phyloP scores from a whole-genome alignment of 805 yeast species.

The Barnettozyma sp. region DNA sequence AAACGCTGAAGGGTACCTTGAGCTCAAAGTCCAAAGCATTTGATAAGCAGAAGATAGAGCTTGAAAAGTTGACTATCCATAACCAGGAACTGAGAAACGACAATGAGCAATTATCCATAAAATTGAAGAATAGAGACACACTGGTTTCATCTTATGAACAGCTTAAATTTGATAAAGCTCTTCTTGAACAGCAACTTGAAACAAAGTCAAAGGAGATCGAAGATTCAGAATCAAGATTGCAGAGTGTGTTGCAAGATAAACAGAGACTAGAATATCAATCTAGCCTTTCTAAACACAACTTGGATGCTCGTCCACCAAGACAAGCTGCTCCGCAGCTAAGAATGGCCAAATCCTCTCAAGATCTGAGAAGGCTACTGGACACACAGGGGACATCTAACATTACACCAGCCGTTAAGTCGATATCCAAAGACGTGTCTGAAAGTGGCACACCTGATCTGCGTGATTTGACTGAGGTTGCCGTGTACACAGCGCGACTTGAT shows the following conservation, averaged over 20 bases:
- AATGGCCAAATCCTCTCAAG: conserved; percentile 7
- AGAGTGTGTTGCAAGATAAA: conserved; percentile 5
- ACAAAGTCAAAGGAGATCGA: conserved; percentile 5
- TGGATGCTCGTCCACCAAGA: conserved; percentile 1
- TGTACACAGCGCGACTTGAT: conserved; percentile 18
- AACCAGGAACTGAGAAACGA: conserved; percentile 6
- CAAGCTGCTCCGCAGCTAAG: conserved; percentile 1
- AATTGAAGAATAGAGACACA: neutral
- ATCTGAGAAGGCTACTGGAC: conserved; percentile 3
- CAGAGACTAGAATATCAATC: conserved; percentile 5
- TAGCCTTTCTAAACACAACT: neutral
- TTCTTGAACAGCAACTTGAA: conserved; percentile 5
- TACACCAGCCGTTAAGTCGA: neutral
- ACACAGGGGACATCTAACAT: neutral
- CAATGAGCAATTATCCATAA: conserved; percentile 4
- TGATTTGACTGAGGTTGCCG: conserved; percentile 23
- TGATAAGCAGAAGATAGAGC: conserved; percentile 2
- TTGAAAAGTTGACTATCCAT: conserved; percentile 4
- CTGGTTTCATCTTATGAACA: conserved; percentile 3
- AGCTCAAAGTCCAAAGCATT: conserved; percentile 1
- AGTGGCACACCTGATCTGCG: conserved; percentile 27
- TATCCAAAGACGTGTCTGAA: conserved; percentile 6
- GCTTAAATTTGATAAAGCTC: conserved; percentile 2
- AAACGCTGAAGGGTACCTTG: conserved; percentile 2
- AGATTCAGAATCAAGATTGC: conserved; percentile 6